Evolutionary conservation across 148 eudicot genomes (phyloP), one percentile per base, ranked within the genome.

Genomic region (Rhododendron ferrugineum): DNA sequence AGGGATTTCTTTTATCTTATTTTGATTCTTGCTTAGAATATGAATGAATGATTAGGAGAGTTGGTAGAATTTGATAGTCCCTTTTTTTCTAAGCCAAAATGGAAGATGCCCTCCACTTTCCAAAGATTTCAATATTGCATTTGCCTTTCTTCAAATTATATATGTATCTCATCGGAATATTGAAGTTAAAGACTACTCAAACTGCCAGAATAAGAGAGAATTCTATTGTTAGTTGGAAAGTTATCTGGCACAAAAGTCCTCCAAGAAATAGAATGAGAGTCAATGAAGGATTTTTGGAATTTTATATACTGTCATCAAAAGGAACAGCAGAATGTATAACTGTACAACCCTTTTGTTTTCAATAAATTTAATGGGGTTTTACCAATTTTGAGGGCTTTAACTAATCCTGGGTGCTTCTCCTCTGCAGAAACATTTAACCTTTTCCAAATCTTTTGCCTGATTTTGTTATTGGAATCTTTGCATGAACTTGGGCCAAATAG

Each of bases 341-440:
- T 85, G 22, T 60, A 23, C 50, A 60, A 30, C 73, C 34, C 8
- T 36, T 42, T 54, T 85, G 60, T 75, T 83, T 34, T 83, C 56
- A 85, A 34, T 82, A 56, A 56, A 50, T 72, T 78, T 78, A 72
- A 54, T 82, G 32, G 15, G 50, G 37, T 79, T 81, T 40, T 86
- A 86, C 84, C 76, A 76, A 86, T 15, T 62, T 47, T 60, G 64
- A 58, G 64, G 22, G n/a, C 80, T 88, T 62, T 23, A 88, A 83
- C 93, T 89, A 89, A 91, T 88, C 86, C 86, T 88, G 80, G 90
- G 72, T 74, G 90, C 82, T 89, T 89, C 87, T 91, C 86, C 81
- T 80, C 84, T 85, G 79, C 87, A 85, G 77, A 88, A 88, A 84
- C 88, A 90, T 88, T 82, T 90, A 64, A 83, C 89, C 85, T 80